These are phyloP conservation scores for Iris macrosiphon DNA, from an alignment of 106 monocot genomes.

Conservation along the genomic window DNA sequence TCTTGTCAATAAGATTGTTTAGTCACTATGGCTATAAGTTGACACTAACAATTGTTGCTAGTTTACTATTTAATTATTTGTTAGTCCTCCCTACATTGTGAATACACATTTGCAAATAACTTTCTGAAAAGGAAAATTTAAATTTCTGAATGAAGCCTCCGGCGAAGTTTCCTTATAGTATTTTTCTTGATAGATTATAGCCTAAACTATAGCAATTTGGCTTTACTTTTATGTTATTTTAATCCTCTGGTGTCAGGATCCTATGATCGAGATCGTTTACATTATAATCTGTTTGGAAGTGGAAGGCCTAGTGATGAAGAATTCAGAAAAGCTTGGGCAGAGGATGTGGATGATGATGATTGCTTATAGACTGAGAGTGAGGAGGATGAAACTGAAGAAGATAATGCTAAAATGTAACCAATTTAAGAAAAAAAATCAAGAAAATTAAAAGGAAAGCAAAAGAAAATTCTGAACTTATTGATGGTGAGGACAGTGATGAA, in stretches of 20 bases:
- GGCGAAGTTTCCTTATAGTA: no score
- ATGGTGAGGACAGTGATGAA: constrained; percentile 84
- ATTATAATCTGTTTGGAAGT: constrained; percentile 55
- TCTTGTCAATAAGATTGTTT: no score
- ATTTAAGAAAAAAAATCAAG: constrained; percentile 44
- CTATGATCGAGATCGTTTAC: constrained; percentile 21
- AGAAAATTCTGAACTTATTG: constrained; percentile 56
- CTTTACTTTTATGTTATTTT: neutral
- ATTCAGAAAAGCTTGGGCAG: constrained; percentile 63
- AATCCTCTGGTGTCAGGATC: constrained; percentile 25
- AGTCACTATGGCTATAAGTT: no score
- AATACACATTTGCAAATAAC: no score
- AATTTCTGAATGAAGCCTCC: no score
- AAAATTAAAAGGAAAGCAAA: constrained; percentile 48
- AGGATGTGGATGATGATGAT: constrained; percentile 51
- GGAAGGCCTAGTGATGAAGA: constrained; percentile 53
- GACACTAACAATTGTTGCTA: no score
- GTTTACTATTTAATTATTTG: no score
- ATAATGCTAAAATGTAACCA: constrained; percentile 6
- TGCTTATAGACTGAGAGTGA: constrained; percentile 55
- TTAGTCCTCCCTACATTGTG: no score
- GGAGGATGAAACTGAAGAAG: neutral
- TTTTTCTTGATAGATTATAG: no score
- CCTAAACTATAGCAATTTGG: neutral
- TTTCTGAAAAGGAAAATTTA: no score